phyloP scores from a whole-genome alignment of 2,329 filamentous ascomycete species.

The Epichloe sp. region DNA sequence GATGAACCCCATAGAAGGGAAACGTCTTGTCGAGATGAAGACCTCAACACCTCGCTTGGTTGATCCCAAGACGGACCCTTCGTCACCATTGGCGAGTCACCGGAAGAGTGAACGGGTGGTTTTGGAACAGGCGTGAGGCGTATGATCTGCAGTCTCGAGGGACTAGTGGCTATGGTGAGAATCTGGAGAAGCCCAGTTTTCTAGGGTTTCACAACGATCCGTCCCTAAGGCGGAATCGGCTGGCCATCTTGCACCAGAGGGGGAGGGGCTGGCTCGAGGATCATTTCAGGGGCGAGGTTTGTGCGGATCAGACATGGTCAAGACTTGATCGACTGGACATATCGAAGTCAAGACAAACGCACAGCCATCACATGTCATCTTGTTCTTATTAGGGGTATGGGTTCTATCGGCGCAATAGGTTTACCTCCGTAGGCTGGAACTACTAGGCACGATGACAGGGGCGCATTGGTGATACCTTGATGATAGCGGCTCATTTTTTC shows the following conservation, averaged over 20 bases:
- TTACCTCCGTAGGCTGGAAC: background rate
- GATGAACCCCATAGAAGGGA: constrained; percentile 8
- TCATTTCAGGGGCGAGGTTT: no score
- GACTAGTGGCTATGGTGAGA: background rate
- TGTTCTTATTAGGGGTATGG: background rate
- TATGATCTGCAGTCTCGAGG: background rate
- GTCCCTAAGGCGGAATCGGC: background rate
- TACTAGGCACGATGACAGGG: background rate
- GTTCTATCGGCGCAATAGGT: background rate
- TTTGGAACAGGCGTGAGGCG: constrained; percentile 29
- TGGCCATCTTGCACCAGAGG: background rate
- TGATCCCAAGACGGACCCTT: constrained; percentile 17
- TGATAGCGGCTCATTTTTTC: background rate
- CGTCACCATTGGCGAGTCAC: constrained; percentile 23
- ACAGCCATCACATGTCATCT: background rate
- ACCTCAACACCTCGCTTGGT: constrained; percentile 34
- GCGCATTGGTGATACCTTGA: background rate
- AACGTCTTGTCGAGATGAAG: constrained; percentile 22
- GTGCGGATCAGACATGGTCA: no score
- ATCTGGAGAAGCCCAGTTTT: background rate
- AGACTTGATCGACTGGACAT: background rate
- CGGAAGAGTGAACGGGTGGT: constrained; percentile 41
- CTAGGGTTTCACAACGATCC: background rate
- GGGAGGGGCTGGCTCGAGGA: no score
- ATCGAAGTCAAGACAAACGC: background rate